These are phyloP conservation scores for Cordyceps fumosorosea DNA, from an alignment of 2,329 filamentous ascomycete species.

Conservation along the genomic window DNA sequence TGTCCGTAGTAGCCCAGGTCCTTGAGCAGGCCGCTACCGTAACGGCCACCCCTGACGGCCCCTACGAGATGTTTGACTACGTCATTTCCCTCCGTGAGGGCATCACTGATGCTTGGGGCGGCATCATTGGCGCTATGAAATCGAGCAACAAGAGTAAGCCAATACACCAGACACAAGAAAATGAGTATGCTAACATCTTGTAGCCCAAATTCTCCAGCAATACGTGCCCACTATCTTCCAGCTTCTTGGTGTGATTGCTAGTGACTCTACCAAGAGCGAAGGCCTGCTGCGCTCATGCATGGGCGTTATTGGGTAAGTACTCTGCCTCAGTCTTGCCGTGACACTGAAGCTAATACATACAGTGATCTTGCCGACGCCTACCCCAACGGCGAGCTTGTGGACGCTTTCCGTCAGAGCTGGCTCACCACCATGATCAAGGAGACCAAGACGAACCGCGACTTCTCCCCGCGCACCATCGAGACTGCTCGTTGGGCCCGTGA, in stretches of 20 bases:
- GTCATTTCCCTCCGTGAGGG: slow-evolving; percentile 90
- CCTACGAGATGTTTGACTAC: slow-evolving; percentile 95
- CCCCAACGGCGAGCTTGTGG: slow-evolving; percentile 77
- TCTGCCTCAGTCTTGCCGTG: slow-evolving; percentile 2
- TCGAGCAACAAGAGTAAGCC: slow-evolving; percentile 65
- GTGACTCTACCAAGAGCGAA: slow-evolving; percentile 84
- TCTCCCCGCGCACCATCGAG: slow-evolving; percentile 75
- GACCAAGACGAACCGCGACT: slow-evolving; percentile 83
- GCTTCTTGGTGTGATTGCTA: slow-evolving; percentile 71
- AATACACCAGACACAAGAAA: not conserved
- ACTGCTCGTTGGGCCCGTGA: slow-evolving; percentile 96
- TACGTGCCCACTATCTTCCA: slow-evolving; percentile 83
- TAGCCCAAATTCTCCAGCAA: slow-evolving; percentile 64
- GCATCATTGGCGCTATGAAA: slow-evolving; percentile 93
- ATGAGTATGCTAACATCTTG: slow-evolving; percentile 21
- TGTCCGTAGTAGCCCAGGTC: slow-evolving; percentile 87
- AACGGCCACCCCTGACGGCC: slow-evolving; percentile 68
- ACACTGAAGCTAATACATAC: slow-evolving; percentile 28
- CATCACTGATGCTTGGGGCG: slow-evolving; percentile 98
- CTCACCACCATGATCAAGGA: slow-evolving; percentile 85
- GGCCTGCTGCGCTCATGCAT: slow-evolving; percentile 87
- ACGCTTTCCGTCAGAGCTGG: slow-evolving; percentile 88
- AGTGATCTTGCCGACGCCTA: slow-evolving; percentile 94
- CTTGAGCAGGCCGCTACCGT: slow-evolving; percentile 88
- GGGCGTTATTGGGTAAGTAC: slow-evolving; percentile 86